Evolutionary conservation across 2,329 filamentous ascomycete species (phyloP), one percentile per base, ranked within the genome.

Genomic region (Colletotrichum echinochloae): DNA sequence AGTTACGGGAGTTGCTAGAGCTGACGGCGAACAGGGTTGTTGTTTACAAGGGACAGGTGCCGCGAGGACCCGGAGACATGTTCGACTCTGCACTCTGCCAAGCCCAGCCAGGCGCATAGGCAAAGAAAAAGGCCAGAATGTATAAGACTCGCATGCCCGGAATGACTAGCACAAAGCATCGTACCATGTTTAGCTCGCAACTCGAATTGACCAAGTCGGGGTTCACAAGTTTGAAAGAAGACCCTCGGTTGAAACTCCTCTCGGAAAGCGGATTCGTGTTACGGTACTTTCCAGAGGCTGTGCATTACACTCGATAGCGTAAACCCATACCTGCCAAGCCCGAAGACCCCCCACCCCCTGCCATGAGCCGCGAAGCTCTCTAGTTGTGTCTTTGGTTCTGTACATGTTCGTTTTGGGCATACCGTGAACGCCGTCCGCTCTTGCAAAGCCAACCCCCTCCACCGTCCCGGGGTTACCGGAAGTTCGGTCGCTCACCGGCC

Each of bases 401-500:
- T n/a, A 18, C 35, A 44, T 52, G 37, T 23, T 57, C 16, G 16
- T 68, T 68, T 52, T 65, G 65, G 65, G 60, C 59, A 68, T 68
- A 39, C 60, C 46, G 18, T 49, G 52, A 1, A 33, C 41, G 6
- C 33, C 30, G 33, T 33, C 52, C 20, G 9, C 30, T 55, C 20
- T 12, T 30, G 12, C 26, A 8, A 16, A 44, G 8, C 6, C 35
- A 37, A n/a, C 41, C 8, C 18, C 11, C 20, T 8, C 20, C 44
- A 23, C 44, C 44, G 44, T 46, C 7, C 20, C 44, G 9, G 44
- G 3, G n/a, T 23, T 46, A 9, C 9, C n/a, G 44, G 9, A 5
- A 5, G 9, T 46, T 23, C 20, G 23, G 44, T 12, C 44, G 4
- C 44, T 6, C 69, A 69, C 72, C 78, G 57, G 46, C 76, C 73